A percentile compares a stretch with the other conserved stretches of the same genome.
phyloP scores from a whole-genome alignment of 2,329 filamentous ascomycete genomes.

The Aureobasidium uvarum region DNA sequence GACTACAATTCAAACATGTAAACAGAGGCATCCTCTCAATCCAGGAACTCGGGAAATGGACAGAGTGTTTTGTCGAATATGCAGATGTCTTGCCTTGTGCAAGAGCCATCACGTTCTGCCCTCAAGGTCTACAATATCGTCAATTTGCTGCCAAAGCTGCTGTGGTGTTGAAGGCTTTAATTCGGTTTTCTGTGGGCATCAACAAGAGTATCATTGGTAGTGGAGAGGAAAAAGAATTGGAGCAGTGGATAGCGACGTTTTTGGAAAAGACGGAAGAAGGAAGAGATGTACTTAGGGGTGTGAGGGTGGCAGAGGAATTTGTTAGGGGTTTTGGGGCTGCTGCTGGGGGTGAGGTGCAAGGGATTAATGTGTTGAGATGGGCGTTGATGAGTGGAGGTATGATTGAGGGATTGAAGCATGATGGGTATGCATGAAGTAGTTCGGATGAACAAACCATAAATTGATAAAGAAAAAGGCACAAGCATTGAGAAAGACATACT shows the following conservation, averaged over 20 bases:
- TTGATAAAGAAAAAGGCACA: too few relatives aligned
- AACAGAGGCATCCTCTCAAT: neutral
- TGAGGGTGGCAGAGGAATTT: constrained; percentile 16
- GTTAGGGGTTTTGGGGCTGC: constrained; percentile 7
- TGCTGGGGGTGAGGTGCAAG: constrained; percentile 17
- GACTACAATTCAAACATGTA: constrained; percentile 1
- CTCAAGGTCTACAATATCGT: neutral
- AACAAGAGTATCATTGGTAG: neutral
- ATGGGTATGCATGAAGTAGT: neutral
- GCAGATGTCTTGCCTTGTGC: neutral
- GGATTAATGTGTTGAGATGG: constrained; percentile 16
- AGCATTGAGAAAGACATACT: too few relatives aligned
- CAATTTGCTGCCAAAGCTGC: neutral
- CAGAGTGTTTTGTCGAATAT: neutral
- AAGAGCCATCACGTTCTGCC: neutral
- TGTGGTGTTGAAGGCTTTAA: neutral
- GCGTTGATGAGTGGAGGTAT: constrained; percentile 20
- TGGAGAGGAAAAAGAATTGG: constrained; percentile 10
- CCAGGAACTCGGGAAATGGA: neutral
- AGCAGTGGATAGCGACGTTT: neutral
- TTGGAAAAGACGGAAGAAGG: constrained; percentile 13
- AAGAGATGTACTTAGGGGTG: neutral
- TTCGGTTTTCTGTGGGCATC: neutral
- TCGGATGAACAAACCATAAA: neutral
- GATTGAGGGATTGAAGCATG: constrained; percentile 14